Base-by-base conservation (phyloP, 768 basidiomycete genomes). In the Lactarius evosmus region DNA sequence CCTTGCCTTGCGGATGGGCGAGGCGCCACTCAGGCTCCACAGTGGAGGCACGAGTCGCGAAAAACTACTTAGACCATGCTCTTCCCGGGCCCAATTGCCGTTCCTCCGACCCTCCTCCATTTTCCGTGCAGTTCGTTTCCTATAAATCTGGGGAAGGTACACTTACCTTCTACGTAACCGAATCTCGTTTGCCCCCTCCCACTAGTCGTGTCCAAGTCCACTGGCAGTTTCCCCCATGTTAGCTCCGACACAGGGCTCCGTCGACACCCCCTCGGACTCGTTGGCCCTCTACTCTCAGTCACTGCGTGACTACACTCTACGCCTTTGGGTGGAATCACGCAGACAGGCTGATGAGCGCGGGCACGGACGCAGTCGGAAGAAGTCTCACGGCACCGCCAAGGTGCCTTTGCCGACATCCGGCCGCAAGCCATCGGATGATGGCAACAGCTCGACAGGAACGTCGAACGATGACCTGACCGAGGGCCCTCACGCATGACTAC, bases 241-340 rank as follows among this genome's bases (percentile, higher is more conserved):
- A 8, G 58, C 34, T 2, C 32, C 63, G 4, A 25, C 66, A 2
- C 58, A 61, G 14, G 40, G 49, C 16, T 32, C 64, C 25, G 46
- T 60, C 1, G 55, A 65, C 27, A 14, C 30, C 22, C 22, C 56
- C n/a, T 34, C 49, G 17, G 68, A 64, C 19, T 52, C 68, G 0
- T 63, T 87, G 69, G 70, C 77, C 53, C 77, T 77, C 38, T 89
- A 89, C 70, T 83, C 88, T 19, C 84, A 82, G 69, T 79, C 85
- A 50, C 75, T 89, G 36, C 85, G 88, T 71, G 79, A 86, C 61
- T 88, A 87, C 65, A 89, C 88, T 32, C 79, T 88, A 56, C 78
- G 72, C 46, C 78, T 87, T 56, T 88, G 87, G 86, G 82, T 83
- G 56, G 85, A 88, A 70, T 85, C 86, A 6, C 78, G 85, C 69